These are phyloP conservation scores for Scytalidium sp. DNA, from an alignment of 2,329 filamentous ascomycete genomes.

Conservation along the genomic window DNA sequence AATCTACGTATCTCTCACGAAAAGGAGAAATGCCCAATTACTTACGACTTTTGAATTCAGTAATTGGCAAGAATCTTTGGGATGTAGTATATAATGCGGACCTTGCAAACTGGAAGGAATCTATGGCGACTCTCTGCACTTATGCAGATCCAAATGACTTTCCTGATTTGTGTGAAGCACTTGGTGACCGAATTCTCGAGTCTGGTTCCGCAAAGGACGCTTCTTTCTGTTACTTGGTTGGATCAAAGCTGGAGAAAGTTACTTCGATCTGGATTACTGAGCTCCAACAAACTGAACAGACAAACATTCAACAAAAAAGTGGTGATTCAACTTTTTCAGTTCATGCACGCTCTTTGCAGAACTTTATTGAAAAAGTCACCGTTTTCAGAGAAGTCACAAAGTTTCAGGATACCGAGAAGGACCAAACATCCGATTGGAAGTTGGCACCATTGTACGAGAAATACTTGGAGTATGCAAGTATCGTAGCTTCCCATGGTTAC, in stretches of 20 bases:
- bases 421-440: slow-evolving; percentile 79
- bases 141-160: slow-evolving; percentile 92
- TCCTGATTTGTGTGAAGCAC: slow-evolving; percentile 87
- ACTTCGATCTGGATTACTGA: slow-evolving; percentile 91
- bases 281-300: slow-evolving; percentile 78
- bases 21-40: slow-evolving; percentile 86
- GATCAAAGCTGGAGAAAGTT: slow-evolving; percentile 96
- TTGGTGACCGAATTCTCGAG: slow-evolving; percentile 88
- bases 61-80: slow-evolving; percentile 96
- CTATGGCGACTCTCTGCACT: slow-evolving; percentile 93
- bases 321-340: slow-evolving; percentile 86
- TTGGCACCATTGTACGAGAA: slow-evolving; percentile 85
- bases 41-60: slow-evolving; percentile 81
- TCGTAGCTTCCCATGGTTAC: slow-evolving; percentile 86
- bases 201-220: slow-evolving; percentile 79
- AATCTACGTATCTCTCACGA: slow-evolving; percentile 83
- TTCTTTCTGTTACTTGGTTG: slow-evolving; percentile 93
- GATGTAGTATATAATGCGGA: slow-evolving; percentile 97
- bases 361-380: slow-evolving; percentile 97
- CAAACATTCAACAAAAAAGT: slow-evolving; percentile 64
- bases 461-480: slow-evolving; percentile 95
- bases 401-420: slow-evolving; percentile 77
- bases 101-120: slow-evolving; percentile 90
- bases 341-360: slow-evolving; percentile 82
- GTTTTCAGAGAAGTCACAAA: slow-evolving; percentile 93